Base-by-base conservation (phyloP, 192 early-diverging fungal genomes). In the Dispira simplex region DNA sequence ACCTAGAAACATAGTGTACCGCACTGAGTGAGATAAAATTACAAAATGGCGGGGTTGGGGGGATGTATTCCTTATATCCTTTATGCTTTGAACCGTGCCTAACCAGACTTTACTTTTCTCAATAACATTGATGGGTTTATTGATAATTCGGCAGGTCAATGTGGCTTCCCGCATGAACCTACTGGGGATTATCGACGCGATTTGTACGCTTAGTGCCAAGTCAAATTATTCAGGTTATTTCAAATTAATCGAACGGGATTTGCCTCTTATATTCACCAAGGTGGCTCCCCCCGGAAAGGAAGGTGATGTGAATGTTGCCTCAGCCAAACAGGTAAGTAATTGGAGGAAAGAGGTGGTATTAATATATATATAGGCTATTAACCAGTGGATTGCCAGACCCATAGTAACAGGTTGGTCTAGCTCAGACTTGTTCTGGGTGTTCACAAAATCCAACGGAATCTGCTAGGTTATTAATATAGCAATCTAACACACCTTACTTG, bases 121-220 rank as follows among this genome's bases (percentile, higher is more conserved):
- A 6, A 6, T 39, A 39, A n/a, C 6, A 39, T 39, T 39, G 32
- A 4, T 39, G 32, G 32, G 32, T 39, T 4, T 39, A 39, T 39
- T 39, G 6, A 39, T 6, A 39, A 39, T 39, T 11, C 18, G 51
- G 21, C n/a, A 53, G 51, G 51, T 70, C 26, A 59, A 62, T 2
- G 65, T 77, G 1, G 69, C 73, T 28, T 67, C 72, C 13, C 70
- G 79, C 0, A 70, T 78, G 58, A 76, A 75, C 67, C 62, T 81
- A 1, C 65, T 81, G 18, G 69, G 74, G 54, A 64, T 76, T 0
- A 46, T 81, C 44, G 79, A 81, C 56, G 64, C 70, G 20, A 75
- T 81, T 20, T 70, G 77, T 32, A 46, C 54, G 44, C 43, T 44
- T 18, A 55, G 62, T 60, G 16, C 18, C 64, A 44, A 64, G 14